These are phyloP conservation scores for Debaryomyces nepalensis DNA, from an alignment of 1,139 yeast genomes.

Conservation along the genomic window DNA sequence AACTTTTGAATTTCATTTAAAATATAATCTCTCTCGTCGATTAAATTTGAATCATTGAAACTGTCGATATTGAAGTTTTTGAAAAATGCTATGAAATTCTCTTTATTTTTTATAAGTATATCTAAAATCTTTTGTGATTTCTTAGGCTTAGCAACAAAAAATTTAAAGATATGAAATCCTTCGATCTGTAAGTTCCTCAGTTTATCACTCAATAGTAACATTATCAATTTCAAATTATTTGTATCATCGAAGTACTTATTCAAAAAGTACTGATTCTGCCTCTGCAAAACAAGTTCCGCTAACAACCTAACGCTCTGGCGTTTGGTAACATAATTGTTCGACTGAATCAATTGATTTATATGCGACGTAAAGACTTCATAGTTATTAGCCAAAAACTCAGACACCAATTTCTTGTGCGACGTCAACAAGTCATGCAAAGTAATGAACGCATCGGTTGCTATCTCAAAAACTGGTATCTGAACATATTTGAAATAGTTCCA, in stretches of 20 bases:
- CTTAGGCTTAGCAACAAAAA: slow-evolving; percentile 92
- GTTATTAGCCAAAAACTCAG: slow-evolving; percentile 67
- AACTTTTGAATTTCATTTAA: slow-evolving; percentile 72
- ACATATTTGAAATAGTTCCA: slow-evolving; percentile 88
- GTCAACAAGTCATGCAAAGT: slow-evolving; percentile 75
- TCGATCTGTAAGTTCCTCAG: slow-evolving; percentile 88
- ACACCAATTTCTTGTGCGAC: slow-evolving; percentile 66
- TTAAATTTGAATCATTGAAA: slow-evolving; percentile 67
- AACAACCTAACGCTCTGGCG: slow-evolving; percentile 85
- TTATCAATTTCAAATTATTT: slow-evolving; percentile 79
- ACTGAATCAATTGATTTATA: slow-evolving; percentile 72
- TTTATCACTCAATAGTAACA: slow-evolving; percentile 85
- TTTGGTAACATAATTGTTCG: slow-evolving; percentile 86
- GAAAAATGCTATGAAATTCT: slow-evolving; percentile 72
- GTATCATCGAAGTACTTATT: slow-evolving; percentile 79
- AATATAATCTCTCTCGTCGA: slow-evolving; percentile 82
- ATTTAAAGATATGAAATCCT: slow-evolving; percentile 91
- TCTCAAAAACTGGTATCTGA: slow-evolving; percentile 77
- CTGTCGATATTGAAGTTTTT: slow-evolving; percentile 66
- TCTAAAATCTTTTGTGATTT: slow-evolving; percentile 81
- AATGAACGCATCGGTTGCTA: slow-evolving; percentile 87
- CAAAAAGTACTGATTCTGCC: slow-evolving; percentile 75
- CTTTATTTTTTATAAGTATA: slow-evolving; percentile 80
- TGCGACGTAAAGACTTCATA: slow-evolving; percentile 58
- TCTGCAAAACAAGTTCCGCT: slow-evolving; percentile 73